Base-by-base conservation (phyloP, 192 early-diverging fungal genomes). In the Linnemannia exigua region DNA sequence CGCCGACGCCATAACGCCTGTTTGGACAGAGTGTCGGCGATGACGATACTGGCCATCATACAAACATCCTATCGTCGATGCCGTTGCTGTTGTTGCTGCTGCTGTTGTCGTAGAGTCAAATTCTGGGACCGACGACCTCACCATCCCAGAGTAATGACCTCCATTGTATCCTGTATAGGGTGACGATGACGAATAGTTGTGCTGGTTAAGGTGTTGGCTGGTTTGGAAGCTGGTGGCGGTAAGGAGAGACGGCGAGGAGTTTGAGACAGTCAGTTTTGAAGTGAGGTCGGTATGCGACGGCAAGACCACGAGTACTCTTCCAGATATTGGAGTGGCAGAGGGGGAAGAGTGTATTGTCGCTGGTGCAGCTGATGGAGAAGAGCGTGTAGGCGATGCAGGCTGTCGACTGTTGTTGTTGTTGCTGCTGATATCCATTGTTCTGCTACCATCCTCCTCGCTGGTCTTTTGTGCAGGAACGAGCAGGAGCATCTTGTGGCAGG, bases 391-490 rank as follows among this genome's bases (percentile, higher is more conserved):
- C 1, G 68, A 70, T 22, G 12, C 20, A 36, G 37, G 28, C 2
- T 63, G 58, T 31, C 31, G 58, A 11, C 12, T 63, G 58, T 38
- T n/a, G 20, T 28, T 61, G 19, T 70, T 41, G 68, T 70, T 25
- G 15, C 41, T 44, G 41, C 9, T 44, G 41, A 6, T 44, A 9
- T 44, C 41, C 41, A 9, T 44, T 44, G 41, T 44, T 6, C 5
- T 6, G 41, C 41, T 44, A 41, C 38, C 68, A 15, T 12, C 28
- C 11, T 44, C 50, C 1, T 72, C 77, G 31, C 11, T 33, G 25
- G 48, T 51, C 37, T 79, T 79, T 66, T 70, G 77, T 8, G 69
- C 19, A 44, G 66, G 77, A 36, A 79, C 72, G 22, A 74, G 72
- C 54, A 74, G 72, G 28, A 74, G 72, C 72, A 74, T 74, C n/a